Evolutionary conservation across 495 filamentous ascomycete species (phyloP).

Genomic region (Penicillium roqueforti): DNA sequence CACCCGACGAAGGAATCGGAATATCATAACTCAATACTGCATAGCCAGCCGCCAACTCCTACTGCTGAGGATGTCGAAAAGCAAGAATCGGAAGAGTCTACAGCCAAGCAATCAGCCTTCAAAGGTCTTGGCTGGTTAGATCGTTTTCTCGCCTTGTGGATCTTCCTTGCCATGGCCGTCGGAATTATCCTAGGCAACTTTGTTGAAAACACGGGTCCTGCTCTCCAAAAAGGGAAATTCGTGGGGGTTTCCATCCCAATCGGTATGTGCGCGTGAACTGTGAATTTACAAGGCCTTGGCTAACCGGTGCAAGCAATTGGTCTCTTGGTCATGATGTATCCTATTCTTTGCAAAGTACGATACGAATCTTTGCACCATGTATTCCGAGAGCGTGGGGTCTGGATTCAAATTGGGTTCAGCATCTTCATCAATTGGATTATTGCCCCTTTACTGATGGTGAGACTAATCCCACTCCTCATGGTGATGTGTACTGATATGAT

Average conservation of each 20-base stretch:
- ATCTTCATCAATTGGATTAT: conserved; percentile 84
- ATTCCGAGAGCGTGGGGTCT: conserved; percentile 59
- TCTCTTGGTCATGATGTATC: conserved; percentile 92
- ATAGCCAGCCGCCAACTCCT: too few species aligned
- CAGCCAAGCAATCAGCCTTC: too few species aligned
- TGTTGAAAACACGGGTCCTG: conserved; percentile 56
- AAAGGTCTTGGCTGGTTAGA: too few species aligned
- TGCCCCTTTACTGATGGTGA: conserved; percentile 85
- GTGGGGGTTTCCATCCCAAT: conserved; percentile 77
- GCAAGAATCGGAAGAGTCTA: too few species aligned
- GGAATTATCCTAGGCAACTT: conserved; percentile 82
- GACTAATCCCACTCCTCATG: conserved; percentile 1
- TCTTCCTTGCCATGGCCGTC: conserved; percentile 78
- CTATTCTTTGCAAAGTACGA: conserved; percentile 85
- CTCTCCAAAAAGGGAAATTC: conserved; percentile 69
- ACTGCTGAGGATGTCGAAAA: too few species aligned
- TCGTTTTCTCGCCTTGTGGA: conserved; percentile 81
- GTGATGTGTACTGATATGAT: neutral
- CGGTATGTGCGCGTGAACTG: conserved; percentile 42
- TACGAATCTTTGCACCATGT: conserved; percentile 74
- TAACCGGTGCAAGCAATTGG: conserved; percentile 57
- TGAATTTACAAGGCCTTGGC: neutral
- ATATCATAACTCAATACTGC: too few species aligned
- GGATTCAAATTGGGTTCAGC: conserved; percentile 77
- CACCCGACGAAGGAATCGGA: too few species aligned